Base-by-base conservation (phyloP, 257 asterid species). In the Fraxinus excelsior region DNA sequence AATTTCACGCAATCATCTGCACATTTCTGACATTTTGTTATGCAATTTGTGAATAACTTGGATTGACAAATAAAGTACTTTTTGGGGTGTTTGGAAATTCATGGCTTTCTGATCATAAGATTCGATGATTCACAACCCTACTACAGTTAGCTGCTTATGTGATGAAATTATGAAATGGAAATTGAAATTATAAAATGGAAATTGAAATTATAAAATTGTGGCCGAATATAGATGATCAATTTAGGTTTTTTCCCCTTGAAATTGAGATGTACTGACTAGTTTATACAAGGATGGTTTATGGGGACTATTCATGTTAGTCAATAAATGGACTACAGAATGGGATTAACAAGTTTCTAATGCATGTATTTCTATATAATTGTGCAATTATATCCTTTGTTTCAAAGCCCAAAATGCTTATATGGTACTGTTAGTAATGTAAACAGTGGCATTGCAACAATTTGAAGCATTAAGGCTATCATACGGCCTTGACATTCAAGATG, bases 1-100 rank as follows among this genome's bases (percentile, higher is more conserved):
- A 90, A 86, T 64, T 71, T 78, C 77, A 51, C 25, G 35, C 53
- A 74, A 53, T 58, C 38, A 1, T 75, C 73, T 74, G 19, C 76
- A 18, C 75, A 5, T 60, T 38, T 73, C 53, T 21, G 23, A 19
- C 14, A n/a, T 26, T 74, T 68, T 56, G 56, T 29, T 70, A 11
- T 70, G 49, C 2, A 1, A 44, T 51, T 7, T 51, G 18, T 62
- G 16, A 23, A 62, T 62, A 9, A 23, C 34, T 40, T 40, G 16
- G 67, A 62, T 62, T 62, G 31, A 25, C 32, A 21, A 7, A 23
- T 62, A 7, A 62, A n/a, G 28, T 56, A 18, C 18, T 5, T 62
- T 62, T 9, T 23, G 13, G 34, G 34, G 34, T 31, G 34, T 62
- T 62, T 62, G 7, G 18, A 62, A 25, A 4, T 62, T 62, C 34